Conservation (phyloP, 1,284 basidiomycete genomes). For the Cryptococcus hybrid region DNA sequence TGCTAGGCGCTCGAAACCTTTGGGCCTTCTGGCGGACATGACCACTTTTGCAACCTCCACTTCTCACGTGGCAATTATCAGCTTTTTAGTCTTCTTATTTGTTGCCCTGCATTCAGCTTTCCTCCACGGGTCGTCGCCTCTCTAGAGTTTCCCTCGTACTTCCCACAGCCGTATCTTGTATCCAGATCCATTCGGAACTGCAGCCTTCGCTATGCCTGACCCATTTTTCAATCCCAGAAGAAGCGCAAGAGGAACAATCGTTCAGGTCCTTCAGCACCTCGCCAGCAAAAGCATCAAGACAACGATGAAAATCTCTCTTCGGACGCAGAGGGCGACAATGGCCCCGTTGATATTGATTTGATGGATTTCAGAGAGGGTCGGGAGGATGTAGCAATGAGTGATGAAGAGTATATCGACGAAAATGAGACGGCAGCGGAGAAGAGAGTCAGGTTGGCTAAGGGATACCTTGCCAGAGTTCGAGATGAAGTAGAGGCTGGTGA, state of each 20-base stretch:
- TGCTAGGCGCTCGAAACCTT: too few species aligned
- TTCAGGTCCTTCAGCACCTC: slow-evolving; percentile 10
- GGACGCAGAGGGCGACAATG: slow-evolving; percentile 59
- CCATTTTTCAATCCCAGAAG: slow-evolving; percentile 69
- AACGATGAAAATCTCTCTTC: slow-evolving; percentile 69
- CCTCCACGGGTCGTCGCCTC: too few species aligned
- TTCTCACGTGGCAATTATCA: slow-evolving; percentile 2
- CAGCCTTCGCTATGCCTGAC: slow-evolving; percentile 61
- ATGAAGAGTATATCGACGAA: slow-evolving; percentile 63
- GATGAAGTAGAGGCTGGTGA: slow-evolving; percentile 67
- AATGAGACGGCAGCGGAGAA: slow-evolving; percentile 95
- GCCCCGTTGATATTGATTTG: slow-evolving; percentile 60
- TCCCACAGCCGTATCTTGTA: too few species aligned
- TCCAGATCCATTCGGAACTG: too few species aligned
- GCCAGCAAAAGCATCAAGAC: slow-evolving; percentile 10
- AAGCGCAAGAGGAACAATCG: slow-evolving; percentile 61
- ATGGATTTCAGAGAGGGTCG: slow-evolving; percentile 60
- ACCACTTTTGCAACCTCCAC: too few species aligned
- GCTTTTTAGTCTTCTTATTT: neutral
- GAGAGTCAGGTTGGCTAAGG: slow-evolving; percentile 79
- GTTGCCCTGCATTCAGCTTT: neutral
- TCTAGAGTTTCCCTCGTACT: neutral
- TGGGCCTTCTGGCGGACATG: too few species aligned
- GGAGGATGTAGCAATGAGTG: slow-evolving; percentile 63
- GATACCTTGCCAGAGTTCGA: slow-evolving; percentile 78